Percentiles rank a stretch among this genome's conserved stretches.
phyloP scores from a whole-genome alignment of 1,284 basidiomycete species.

The Pulchroboletus neoregius region DNA sequence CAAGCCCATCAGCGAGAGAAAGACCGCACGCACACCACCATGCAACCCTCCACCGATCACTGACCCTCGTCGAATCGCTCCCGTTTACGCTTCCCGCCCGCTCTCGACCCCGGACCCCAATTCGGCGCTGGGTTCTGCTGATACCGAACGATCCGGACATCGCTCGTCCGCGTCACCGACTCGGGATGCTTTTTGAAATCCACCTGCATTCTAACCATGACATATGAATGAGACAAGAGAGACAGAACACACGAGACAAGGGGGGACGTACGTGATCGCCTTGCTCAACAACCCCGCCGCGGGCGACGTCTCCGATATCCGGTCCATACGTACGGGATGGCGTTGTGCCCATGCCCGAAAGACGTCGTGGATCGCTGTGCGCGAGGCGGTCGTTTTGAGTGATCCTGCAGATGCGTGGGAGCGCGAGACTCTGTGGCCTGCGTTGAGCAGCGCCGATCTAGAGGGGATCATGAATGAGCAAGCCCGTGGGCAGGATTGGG shows the following conservation, averaged over 20 bases:
- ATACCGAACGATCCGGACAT: slow-evolving; percentile 82
- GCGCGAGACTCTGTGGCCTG: slow-evolving; percentile 80
- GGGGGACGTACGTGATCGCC: slow-evolving; percentile 56
- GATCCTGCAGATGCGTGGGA: slow-evolving; percentile 89
- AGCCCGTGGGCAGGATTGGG: neutral
- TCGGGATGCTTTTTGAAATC: slow-evolving; percentile 74
- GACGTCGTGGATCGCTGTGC: slow-evolving; percentile 75
- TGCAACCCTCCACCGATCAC: no score
- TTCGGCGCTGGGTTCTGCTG: slow-evolving; percentile 87
- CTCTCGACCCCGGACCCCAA: slow-evolving; percentile 86
- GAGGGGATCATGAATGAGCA: slow-evolving; percentile 3
- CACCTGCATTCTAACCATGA: slow-evolving; percentile 45
- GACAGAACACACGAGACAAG: neutral
- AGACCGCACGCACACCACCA: no score
- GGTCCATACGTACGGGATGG: slow-evolving; percentile 82
- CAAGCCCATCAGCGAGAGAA: no score
- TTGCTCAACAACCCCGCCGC: slow-evolving; percentile 62
- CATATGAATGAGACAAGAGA: no score
- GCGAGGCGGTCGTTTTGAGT: slow-evolving; percentile 84
- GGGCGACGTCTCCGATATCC: slow-evolving; percentile 69
- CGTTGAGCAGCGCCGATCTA: slow-evolving; percentile 86
- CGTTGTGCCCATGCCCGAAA: slow-evolving; percentile 79
- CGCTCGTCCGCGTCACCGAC: slow-evolving; percentile 53
- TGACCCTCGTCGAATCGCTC: slow-evolving; percentile 27
- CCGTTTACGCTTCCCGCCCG: slow-evolving; percentile 42